These are phyloP conservation scores for Ambrosiella beaveri DNA, from an alignment of 2,329 filamentous ascomycete genomes.

Conservation along the genomic window DNA sequence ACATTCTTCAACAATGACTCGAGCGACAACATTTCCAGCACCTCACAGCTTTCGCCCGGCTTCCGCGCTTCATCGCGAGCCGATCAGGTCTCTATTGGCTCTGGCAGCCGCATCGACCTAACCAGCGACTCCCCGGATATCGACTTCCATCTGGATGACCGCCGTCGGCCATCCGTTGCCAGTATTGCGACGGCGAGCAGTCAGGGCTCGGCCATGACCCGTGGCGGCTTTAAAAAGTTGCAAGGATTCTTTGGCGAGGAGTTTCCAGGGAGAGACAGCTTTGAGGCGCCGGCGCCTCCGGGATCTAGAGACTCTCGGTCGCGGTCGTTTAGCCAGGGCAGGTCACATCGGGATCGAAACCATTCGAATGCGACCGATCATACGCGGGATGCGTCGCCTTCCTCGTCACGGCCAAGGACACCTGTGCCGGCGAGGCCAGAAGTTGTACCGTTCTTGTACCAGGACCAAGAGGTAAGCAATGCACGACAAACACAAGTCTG, in stretches of 20 bases:
- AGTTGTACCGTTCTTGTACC: slow-evolving; percentile 94
- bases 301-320: slow-evolving; percentile 42
- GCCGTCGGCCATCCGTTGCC: slow-evolving; percentile 67
- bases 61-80: slow-evolving; percentile 28
- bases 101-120: slow-evolving; percentile 17
- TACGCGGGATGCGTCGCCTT: slow-evolving; percentile 57
- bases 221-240: slow-evolving; percentile 52
- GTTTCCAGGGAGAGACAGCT: slow-evolving; percentile 55
- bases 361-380: slow-evolving; percentile 62
- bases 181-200: slow-evolving; percentile 78
- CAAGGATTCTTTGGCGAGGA: slow-evolving; percentile 90
- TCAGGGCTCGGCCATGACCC: slow-evolving; percentile 57
- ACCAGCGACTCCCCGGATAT: slow-evolving; percentile 39
- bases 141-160: slow-evolving; percentile 32
- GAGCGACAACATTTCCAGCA: slow-evolving; percentile 46
- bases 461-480: slow-evolving; percentile 54
- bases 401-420: slow-evolving; percentile 62
- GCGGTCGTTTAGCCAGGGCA: slow-evolving; percentile 43
- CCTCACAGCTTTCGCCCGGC: slow-evolving; percentile 52
- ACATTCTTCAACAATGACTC: slow-evolving; percentile 60
- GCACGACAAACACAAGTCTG: neutral
- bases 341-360: slow-evolving; percentile 53
- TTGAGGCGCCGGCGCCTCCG: slow-evolving; percentile 47
- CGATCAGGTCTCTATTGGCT: slow-evolving; percentile 11
- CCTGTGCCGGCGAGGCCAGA: slow-evolving; percentile 67